Conservation (phyloP, 2,329 filamentous ascomycete species). For the Lachnellula cervina region DNA sequence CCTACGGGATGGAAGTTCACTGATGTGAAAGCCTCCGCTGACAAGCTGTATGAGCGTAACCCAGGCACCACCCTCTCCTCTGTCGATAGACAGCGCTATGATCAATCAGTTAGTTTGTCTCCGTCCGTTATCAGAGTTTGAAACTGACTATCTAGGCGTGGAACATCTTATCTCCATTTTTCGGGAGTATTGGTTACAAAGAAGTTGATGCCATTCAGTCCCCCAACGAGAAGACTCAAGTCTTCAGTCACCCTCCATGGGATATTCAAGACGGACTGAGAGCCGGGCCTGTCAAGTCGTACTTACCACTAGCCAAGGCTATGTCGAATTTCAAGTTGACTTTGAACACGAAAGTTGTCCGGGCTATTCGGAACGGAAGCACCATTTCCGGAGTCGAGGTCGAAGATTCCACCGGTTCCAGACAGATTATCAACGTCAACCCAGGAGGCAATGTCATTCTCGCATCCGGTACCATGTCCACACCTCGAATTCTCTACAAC, state of each 20-base stretch:
- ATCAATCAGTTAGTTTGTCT: conserved; percentile 43
- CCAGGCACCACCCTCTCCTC: conserved; percentile 64
- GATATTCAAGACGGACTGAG: conserved; percentile 61
- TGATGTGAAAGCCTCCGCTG: conserved; percentile 55
- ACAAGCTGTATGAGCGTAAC: conserved; percentile 61
- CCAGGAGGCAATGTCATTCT: conserved; percentile 19
- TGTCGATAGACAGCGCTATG: conserved; percentile 58
- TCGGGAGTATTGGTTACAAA: conserved; percentile 51
- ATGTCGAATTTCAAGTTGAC: conserved; percentile 61
- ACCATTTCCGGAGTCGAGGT: conserved; percentile 59
- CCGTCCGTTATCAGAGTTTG: neutral
- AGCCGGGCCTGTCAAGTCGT: conserved; percentile 64
- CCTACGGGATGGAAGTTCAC: conserved; percentile 58
- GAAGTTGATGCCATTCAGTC: conserved; percentile 34
- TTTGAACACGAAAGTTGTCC: conserved; percentile 58
- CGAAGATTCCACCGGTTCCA: conserved; percentile 33
- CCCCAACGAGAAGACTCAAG: conserved; percentile 59
- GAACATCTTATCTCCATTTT: conserved; percentile 48
- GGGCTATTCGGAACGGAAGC: conserved; percentile 57
- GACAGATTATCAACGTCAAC: conserved; percentile 30
- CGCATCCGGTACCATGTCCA: conserved; percentile 15
- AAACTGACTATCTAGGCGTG: conserved; percentile 38
- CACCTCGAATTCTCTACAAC: conserved; percentile 28
- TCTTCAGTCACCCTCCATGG: conserved; percentile 58
- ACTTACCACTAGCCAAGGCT: conserved; percentile 56